Base-by-base conservation (phyloP, 495 filamentous ascomycete genomes). In the Xylaria cubensis region DNA sequence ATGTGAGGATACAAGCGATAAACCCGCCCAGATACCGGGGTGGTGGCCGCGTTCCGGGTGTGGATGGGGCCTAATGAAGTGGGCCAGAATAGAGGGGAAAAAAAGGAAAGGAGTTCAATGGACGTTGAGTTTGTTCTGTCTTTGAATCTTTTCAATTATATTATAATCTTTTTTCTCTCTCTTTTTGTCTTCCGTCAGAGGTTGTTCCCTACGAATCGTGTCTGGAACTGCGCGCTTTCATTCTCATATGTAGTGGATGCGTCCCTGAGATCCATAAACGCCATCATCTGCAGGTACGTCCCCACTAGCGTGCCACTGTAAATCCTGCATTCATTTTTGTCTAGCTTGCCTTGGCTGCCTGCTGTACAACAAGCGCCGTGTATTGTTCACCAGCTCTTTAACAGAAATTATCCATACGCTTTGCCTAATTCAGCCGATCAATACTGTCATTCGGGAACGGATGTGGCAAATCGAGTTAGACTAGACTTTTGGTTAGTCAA, bases 1-100 rank as follows among this genome's bases (percentile, higher is more conserved):
- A 7, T 4, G 4, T 17, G 13, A 68, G 50, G 21, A 24, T 41
- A 46, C n/a, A 41, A 13, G 34, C 42, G 17, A 51, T 15, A 3
- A 24, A n/a, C 66, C 66, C 66, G 9, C 66, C n/a, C 55, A 58
- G 17, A 29, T 48, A 58, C 58, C 36, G 68, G 58, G 67, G 42
- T 59, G 15, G 36, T 59, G 24, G 42, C 29, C 67, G 51, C 53
- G 39, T 59, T 44, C 53, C 51, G 34, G 15, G 41, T 64, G 39
- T 44, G 36, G 44, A 44, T 64, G 39, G 61, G 13, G 26, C 26
- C 39, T 34, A 50, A 44, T 44, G 65, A 46, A 46, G 51, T 24
- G 61, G 61, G 61, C 3, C 39, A n/a, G 2, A 42, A 44, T 44
- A 64, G 61, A 64, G 61, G 19, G 61, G 34, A 24, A 44, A 29